Evolutionary conservation across 352 stramenopile genomes (phyloP), one percentile per base, ranked within the genome.

Genomic region (Globisporangium paroecandrum): DNA sequence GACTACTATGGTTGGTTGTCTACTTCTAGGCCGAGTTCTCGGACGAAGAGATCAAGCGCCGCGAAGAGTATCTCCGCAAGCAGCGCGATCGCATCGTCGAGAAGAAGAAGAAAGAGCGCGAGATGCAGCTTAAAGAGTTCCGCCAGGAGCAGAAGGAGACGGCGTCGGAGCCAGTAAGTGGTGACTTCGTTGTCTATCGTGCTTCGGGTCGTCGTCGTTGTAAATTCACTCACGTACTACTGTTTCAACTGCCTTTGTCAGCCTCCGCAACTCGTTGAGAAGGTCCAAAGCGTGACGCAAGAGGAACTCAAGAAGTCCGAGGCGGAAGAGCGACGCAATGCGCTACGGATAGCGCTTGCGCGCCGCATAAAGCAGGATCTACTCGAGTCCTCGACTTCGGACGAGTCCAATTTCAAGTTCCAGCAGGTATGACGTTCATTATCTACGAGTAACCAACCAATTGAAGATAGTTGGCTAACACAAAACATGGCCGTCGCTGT

Each of bases 351-450:
- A 69, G 80, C 87, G 8, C 73, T 95, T 10, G 85, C 82, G 1
- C 87, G 83, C 18, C 81, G 83, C 53, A 91, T 95, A 83, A 95
- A 93, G 69, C 83, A 93, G 61, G 87, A 92, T 49, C 70, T 91
- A 24, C 74, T 89, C n/a, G 77, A 87, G 43, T 62, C 65, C 20
- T 75, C 63, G 9, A 56, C 51, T 10, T 22, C 69, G 24, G 71
- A 69, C 58, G 68, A 74, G 25, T n/a, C 65, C 10, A 72, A 71
- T 64, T 89, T 89, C 47, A 82, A 79, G 65, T 72, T 85, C 56
- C 76, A 90, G 62, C 79, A 90, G 76, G 82, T 87, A 29, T 34
- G 58, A 22, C 12, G 63, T n/a, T 65, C 24, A n/a, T 41, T 55
- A 24, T 58, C 1, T 20, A 15, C 47, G 29, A 43, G 18, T 20